A percentile compares a stretch with the other conserved stretches of the same genome.
Evolutionary conservation across 805 yeast genomes (phyloP).

Genomic region (Starmerella floris): DNA sequence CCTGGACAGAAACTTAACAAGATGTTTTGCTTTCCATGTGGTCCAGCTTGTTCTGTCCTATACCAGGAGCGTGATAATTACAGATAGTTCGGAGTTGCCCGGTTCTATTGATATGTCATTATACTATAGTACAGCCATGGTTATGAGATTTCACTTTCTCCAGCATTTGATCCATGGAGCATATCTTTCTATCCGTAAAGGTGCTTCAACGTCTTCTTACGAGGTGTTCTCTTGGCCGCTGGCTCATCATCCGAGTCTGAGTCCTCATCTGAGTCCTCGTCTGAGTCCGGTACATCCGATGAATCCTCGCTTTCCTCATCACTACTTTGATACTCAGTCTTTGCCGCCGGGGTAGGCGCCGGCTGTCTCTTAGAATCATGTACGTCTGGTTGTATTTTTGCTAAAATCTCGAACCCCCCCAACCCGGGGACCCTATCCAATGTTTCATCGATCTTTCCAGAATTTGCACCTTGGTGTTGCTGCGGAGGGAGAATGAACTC

Average conservation of each 20-base stretch:
- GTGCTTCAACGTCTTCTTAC: constrained; percentile 1
- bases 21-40: no score
- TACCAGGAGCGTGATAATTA: no score
- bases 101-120: no score
- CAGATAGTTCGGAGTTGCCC: no score
- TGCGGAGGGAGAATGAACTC: neutral
- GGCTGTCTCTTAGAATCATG: constrained; percentile 2
- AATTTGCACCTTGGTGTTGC: neutral
- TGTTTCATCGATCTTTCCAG: neutral
- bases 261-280: neutral
- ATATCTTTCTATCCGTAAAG: neutral
- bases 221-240: neutral
- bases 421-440: constrained; percentile 6
- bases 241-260: neutral
- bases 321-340: neutral
- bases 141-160: no score
- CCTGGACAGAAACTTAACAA: no score
- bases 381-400: constrained; percentile 1
- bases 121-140: no score
- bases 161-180: no score
- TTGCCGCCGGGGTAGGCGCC: neutral
- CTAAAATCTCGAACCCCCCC: constrained; percentile 7
- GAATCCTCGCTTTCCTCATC: constrained; percentile 6
- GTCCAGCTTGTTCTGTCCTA: no score
- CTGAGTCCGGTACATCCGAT: neutral